Base-by-base conservation (phyloP, 352 stramenopile species). In the Phytopythium litorale region DNA sequence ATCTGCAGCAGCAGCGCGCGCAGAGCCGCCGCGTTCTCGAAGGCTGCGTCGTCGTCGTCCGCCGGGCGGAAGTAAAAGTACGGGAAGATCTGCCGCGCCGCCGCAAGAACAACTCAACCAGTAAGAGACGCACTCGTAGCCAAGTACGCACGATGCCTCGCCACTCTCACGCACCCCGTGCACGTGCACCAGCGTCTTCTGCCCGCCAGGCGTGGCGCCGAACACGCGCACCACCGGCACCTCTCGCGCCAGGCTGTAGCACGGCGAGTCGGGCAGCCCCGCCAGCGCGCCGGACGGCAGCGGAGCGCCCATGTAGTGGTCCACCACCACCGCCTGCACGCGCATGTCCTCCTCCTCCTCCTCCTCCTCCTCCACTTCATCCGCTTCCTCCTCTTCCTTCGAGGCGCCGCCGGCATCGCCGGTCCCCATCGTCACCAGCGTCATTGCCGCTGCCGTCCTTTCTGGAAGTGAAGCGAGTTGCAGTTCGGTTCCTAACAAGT, bases 191-290 rank as follows among this genome's bases (percentile, higher is more conserved):
- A 92, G 90, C 37, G 87, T 64, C 73, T 97, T 98, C 68, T 97
- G 90, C 16, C 91, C 91, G 19, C 88, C 90, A 7, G 87, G 88
- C 18, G 90, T 98, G 45, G 87, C 84, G 43, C 91, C 91, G 46
- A 97, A 97, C 38, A 98, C 79, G 38, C 89, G 91, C 49, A 97
- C 71, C 12, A 98, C 87, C 18, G 91, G 91, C 52, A 96, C 87
- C 21, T 84, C 73, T 15, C 66, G 70, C 49, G 87, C 87, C 54
- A 73, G 67, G 28, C 76, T 52, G 66, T 96, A 94, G 48, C 76
- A 92, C 45, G 87, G 81, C 59, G 82, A 89, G 7, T 58, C 38
- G 1, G 79, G 77, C 7, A 94, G 65, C 9, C 71, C 64, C 6
- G 58, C 33, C 7, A 94, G 64, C n/a, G 81, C 75, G 13, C 59